These are phyloP conservation scores for Suillus brevipes DNA, from an alignment of 768 basidiomycete species.

Conservation along the genomic window DNA sequence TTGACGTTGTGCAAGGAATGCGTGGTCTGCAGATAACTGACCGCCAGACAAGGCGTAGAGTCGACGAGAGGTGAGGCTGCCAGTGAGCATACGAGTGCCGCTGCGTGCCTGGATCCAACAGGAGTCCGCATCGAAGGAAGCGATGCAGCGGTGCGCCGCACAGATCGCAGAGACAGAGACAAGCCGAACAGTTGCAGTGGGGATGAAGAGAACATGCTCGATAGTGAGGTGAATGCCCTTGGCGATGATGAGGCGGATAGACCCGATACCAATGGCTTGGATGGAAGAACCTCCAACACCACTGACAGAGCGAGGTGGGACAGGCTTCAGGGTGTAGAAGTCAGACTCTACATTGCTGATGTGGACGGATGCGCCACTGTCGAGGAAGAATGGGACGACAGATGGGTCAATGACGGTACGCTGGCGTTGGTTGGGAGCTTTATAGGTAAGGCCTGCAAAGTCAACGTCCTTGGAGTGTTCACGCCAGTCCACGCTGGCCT, in stretches of 20 bases:
- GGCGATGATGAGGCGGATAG: slow-evolving; percentile 20
- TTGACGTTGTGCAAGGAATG: slow-evolving; percentile 11
- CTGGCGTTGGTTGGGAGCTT: background rate
- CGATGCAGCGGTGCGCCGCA: background rate
- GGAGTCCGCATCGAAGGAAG: slow-evolving; percentile 20
- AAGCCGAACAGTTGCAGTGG: slow-evolving; percentile 15
- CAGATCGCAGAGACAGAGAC: slow-evolving; percentile 25
- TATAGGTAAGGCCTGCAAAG: slow-evolving; percentile 4
- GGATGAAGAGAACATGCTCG: slow-evolving; percentile 20
- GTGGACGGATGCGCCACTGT: slow-evolving; percentile 29
- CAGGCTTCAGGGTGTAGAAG: slow-evolving; percentile 25
- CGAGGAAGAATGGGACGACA: slow-evolving; percentile 23
- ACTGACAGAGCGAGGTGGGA: slow-evolving; percentile 22
- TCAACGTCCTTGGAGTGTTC: background rate
- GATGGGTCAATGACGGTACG: background rate
- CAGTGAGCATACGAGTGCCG: background rate
- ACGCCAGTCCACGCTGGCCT: background rate
- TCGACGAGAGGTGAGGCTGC: background rate
- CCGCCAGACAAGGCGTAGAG: slow-evolving; percentile 2
- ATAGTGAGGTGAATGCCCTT: slow-evolving; percentile 12
- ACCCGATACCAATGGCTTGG: slow-evolving; percentile 26
- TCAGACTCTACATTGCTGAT: slow-evolving; percentile 25
- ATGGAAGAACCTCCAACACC: slow-evolving; percentile 31
- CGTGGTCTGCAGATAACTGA: slow-evolving; percentile 14
- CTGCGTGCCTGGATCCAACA: slow-evolving; percentile 6